A percentile compares a stretch with the other conserved stretches of the same genome.
These are phyloP conservation scores for Saitozyma podzolica DNA, from an alignment of 768 basidiomycete species.

Conservation along the genomic window DNA sequence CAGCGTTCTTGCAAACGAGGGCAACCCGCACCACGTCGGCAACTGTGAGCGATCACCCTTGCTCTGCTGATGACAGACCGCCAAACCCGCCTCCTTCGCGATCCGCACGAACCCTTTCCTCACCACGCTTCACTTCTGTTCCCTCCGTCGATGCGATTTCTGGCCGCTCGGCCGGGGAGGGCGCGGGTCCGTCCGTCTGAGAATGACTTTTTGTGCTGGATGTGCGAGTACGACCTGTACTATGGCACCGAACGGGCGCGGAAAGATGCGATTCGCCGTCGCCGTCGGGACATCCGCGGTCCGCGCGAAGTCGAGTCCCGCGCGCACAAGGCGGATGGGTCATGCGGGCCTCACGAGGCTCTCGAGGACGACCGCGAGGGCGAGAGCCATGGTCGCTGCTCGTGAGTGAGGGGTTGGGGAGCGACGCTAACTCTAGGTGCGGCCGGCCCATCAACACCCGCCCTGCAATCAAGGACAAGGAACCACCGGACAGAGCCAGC, in stretches of 20 bases:
- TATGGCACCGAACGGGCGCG: constrained; percentile 77
- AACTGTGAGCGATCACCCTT: constrained; percentile 60
- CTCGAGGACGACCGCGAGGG: too few species aligned
- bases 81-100: constrained; percentile 27
- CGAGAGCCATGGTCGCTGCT: too few species aligned
- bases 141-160: constrained; percentile 47
- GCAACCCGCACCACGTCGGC: constrained; percentile 90
- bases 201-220: constrained; percentile 92
- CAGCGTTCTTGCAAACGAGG: constrained; percentile 83
- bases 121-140: constrained; percentile 36
- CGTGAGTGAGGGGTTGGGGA: too few species aligned
- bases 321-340: too few species aligned
- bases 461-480: too few species aligned
- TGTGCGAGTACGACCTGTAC: constrained; percentile 89
- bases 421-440: too few species aligned
- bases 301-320: too few species aligned
- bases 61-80: constrained; percentile 34
- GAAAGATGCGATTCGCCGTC: constrained; percentile 61
- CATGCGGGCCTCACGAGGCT: too few species aligned
- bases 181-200: constrained; percentile 51
- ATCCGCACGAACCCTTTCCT: constrained; percentile 31
- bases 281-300: too few species aligned
- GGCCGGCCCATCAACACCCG: too few species aligned
- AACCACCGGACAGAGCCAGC: too few species aligned
- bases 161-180: constrained; percentile 36